These are phyloP conservation scores for Fusarium setosum DNA, from an alignment of 2,329 filamentous ascomycete species.

Conservation along the genomic window DNA sequence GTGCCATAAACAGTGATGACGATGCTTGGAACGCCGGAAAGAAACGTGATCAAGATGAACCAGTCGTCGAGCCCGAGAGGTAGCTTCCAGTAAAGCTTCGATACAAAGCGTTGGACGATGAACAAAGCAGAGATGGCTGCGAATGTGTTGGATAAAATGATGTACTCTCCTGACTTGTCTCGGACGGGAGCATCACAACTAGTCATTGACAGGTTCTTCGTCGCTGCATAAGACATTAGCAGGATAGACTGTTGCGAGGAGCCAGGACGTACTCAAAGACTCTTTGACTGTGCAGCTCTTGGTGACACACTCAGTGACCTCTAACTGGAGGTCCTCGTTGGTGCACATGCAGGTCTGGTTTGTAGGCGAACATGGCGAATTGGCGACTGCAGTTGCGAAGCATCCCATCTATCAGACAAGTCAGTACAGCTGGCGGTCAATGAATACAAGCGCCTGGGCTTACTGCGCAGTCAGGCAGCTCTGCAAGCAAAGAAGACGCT, in stretches of 20 bases:
- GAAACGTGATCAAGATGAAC: conserved; percentile 45
- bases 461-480: conserved; percentile 49
- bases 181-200: conserved; percentile 43
- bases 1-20: conserved; percentile 47
- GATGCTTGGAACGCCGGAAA: conserved; percentile 44
- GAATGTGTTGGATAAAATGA: conserved; percentile 41
- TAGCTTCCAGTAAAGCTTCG: conserved; percentile 48
- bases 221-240: conserved; percentile 23
- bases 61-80: conserved; percentile 54
- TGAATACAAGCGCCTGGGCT: conserved; percentile 2
- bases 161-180: conserved; percentile 42
- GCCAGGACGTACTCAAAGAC: conserved; percentile 42
- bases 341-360: conserved; percentile 48
- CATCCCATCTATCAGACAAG: conserved; percentile 41
- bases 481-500: conserved; percentile 15
- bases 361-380: conserved; percentile 41
- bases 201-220: conserved; percentile 42
- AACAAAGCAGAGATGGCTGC: conserved; percentile 51
- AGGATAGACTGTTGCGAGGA: neutral
- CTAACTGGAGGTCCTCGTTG: conserved; percentile 38
- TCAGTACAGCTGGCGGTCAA: neutral
- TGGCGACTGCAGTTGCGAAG: conserved; percentile 34
- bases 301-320: conserved; percentile 43
- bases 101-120: conserved; percentile 54
- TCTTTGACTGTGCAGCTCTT: conserved; percentile 45